Conservation (phyloP, 495 filamentous ascomycete species). For the Neurospora sp. region DNA sequence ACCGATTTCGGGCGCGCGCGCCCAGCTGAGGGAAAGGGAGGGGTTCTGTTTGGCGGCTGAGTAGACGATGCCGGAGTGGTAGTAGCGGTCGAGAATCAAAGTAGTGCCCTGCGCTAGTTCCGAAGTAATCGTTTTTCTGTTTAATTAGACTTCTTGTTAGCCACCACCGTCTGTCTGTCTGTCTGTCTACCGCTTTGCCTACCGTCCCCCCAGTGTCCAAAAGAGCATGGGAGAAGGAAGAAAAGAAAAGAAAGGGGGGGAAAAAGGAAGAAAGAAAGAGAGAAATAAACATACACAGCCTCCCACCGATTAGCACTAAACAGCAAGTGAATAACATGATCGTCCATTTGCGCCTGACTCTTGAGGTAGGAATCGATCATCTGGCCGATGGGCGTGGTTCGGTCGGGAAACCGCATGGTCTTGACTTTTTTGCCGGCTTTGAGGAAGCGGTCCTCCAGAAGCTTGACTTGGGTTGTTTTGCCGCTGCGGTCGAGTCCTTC, state of each 20-base stretch:
- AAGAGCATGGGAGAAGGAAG: too few relatives aligned
- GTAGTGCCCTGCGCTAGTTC: slow-evolving; percentile 57
- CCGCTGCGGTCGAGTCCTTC: slow-evolving; percentile 92
- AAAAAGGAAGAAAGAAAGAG: slow-evolving; percentile 2
- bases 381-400: slow-evolving; percentile 78
- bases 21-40: slow-evolving; percentile 62
- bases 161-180: too few relatives aligned
- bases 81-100: slow-evolving; percentile 85
- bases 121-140: slow-evolving; percentile 47
- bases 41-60: slow-evolving; percentile 82
- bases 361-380: slow-evolving; percentile 85
- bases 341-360: slow-evolving; percentile 63
- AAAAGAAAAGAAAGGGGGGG: too few relatives aligned
- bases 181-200: too few relatives aligned
- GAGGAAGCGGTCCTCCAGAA: slow-evolving; percentile 54
- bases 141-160: background rate
- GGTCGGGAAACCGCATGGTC: slow-evolving; percentile 82
- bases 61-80: slow-evolving; percentile 88
- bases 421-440: slow-evolving; percentile 50
- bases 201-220: too few relatives aligned
- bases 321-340: slow-evolving; percentile 88
- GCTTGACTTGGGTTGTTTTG: slow-evolving; percentile 87
- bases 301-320: slow-evolving; percentile 98
- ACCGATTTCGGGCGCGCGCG: slow-evolving; percentile 71
- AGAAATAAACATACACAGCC: slow-evolving; percentile 39